Conservation (phyloP, 2,329 filamentous ascomycete species). For the Epichloe glyceriae region DNA sequence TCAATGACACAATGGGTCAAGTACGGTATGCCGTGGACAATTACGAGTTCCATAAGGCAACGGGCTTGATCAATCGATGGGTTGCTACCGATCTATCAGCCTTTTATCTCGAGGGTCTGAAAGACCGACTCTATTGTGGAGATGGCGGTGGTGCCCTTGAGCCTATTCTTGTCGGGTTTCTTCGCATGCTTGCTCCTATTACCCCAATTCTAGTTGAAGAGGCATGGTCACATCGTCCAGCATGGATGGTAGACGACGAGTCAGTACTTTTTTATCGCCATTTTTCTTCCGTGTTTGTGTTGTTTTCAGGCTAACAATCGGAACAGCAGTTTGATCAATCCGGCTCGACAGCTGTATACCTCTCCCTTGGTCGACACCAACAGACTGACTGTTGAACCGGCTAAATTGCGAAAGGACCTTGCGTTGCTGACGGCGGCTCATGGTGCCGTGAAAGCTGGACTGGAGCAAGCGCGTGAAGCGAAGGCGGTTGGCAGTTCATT, state of each 20-base stretch:
- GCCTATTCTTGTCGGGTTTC: conserved; percentile 56
- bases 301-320: too few relatives aligned
- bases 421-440: conserved; percentile 42
- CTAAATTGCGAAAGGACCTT: conserved; percentile 28
- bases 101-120: conserved; percentile 86
- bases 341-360: conserved; percentile 34
- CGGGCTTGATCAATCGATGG: conserved; percentile 66
- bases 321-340: conserved; percentile 19
- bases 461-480: conserved; percentile 58
- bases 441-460: conserved; percentile 56
- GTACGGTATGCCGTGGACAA: conserved; percentile 53
- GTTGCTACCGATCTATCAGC: conserved; percentile 72
- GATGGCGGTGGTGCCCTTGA: conserved; percentile 51
- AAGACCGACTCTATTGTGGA: conserved; percentile 84
- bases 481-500: conserved; percentile 72
- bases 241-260: conserved; percentile 41
- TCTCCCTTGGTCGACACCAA: conserved; percentile 28
- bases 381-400: conserved; percentile 26
- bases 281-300: not conserved
- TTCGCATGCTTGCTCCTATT: conserved; percentile 69
- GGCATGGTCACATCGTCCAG: conserved; percentile 66
- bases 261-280: conserved; percentile 16
- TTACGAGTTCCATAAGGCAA: conserved; percentile 73
- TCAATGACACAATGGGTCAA: conserved; percentile 50
- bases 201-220: conserved; percentile 79